Evolutionary conservation across 768 basidiomycete genomes (phyloP).

Genomic region (Neoboletus brunneissimus): DNA sequence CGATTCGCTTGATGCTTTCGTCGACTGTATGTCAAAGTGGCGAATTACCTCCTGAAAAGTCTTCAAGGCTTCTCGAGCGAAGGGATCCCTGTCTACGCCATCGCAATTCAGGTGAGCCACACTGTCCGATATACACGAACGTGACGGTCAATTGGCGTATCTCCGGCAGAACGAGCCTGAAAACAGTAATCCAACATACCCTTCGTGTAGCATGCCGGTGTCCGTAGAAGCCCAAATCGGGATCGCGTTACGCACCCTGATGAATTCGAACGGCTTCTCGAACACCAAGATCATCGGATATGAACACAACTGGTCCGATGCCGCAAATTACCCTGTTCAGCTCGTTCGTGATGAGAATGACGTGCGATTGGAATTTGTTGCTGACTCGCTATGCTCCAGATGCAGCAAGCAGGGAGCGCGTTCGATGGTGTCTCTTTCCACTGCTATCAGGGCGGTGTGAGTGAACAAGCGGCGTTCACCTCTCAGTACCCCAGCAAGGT

Average conservation of each 20-base stretch:
- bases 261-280: slow-evolving; percentile 61
- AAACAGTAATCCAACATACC: slow-evolving; percentile 64
- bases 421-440: slow-evolving; percentile 71
- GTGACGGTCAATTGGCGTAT: not conserved
- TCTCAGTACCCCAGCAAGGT: slow-evolving; percentile 53
- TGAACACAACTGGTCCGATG: slow-evolving; percentile 75
- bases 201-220: slow-evolving; percentile 55
- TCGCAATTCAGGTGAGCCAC: slow-evolving; percentile 48
- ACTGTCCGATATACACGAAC: not conserved
- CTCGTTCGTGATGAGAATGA: slow-evolving; percentile 34
- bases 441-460: slow-evolving; percentile 60
- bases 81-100: slow-evolving; percentile 60
- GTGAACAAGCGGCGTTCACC: slow-evolving; percentile 55
- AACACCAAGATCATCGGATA: slow-evolving; percentile 62
- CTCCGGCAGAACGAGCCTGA: slow-evolving; percentile 49
- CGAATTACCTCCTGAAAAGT: slow-evolving; percentile 68
- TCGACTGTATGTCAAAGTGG: slow-evolving; percentile 42
- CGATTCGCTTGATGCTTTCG: not conserved
- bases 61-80: slow-evolving; percentile 65
- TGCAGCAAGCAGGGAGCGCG: slow-evolving; percentile 53
- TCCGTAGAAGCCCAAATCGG: slow-evolving; percentile 59
- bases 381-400: slow-evolving; percentile 30
- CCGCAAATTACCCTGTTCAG: slow-evolving; percentile 59
- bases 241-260: slow-evolving; percentile 49
- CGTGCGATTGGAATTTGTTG: not conserved